Evolutionary conservation across 2,329 filamentous ascomycete genomes (phyloP).

Genomic region (Fusarium pininemorale): DNA sequence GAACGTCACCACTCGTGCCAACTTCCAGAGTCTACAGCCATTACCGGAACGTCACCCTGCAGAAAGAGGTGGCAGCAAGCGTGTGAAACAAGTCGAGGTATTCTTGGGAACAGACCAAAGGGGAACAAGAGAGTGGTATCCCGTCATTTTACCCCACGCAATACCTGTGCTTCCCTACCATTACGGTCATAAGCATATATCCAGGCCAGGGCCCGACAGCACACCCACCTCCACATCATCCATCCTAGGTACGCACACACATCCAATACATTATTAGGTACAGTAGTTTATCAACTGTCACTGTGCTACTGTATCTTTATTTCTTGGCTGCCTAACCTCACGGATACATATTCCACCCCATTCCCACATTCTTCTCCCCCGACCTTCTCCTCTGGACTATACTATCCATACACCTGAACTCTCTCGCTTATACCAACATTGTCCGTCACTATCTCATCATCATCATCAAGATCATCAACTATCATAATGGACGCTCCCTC

Average conservation of each 20-base stretch:
- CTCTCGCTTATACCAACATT: not conserved
- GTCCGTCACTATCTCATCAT: conserved; percentile 15
- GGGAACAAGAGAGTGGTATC: conserved; percentile 10
- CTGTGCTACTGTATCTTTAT: conserved; percentile 9
- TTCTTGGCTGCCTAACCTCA: conserved; percentile 23
- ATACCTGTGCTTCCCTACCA: not conserved
- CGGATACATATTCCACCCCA: conserved; percentile 20
- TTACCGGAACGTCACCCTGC: conserved; percentile 24
- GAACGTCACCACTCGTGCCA: conserved; percentile 27
- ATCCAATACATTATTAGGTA: not conserved
- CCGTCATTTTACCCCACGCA: conserved; percentile 29
- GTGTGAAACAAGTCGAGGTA: conserved; percentile 17
- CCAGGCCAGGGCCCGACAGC: conserved; percentile 7
- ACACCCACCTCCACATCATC: conserved; percentile 4
- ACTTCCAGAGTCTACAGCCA: not conserved
- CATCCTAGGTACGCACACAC: not conserved
- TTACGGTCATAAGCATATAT: conserved; percentile 19
- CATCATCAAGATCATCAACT: not conserved
- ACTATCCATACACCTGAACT: not conserved
- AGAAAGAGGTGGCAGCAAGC: conserved; percentile 6
- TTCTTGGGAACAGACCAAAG: conserved; percentile 7
- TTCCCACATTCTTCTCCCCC: conserved; percentile 1
- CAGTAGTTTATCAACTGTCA: conserved; percentile 6
- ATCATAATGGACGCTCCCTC: conserved; percentile 48
- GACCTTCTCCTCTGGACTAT: not conserved